Base-by-base conservation (phyloP, 371 early-diverging fungal genomes). In the Mortierella sp. region DNA sequence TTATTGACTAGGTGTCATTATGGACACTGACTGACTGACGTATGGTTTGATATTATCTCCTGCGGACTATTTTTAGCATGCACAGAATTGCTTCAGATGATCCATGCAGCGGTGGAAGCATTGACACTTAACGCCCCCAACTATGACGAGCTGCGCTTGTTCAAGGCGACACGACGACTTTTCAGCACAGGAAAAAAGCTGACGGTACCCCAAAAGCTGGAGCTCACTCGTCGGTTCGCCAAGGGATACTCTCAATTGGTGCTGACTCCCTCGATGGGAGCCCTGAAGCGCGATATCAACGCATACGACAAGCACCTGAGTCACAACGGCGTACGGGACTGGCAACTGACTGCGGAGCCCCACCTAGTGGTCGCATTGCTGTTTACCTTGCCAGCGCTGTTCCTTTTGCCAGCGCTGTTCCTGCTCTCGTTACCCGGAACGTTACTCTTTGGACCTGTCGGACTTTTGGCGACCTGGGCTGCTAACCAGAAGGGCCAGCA, bases 401-500 rank as follows among this genome's bases (percentile, higher is more conserved):
- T 86, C 37, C 67, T 81, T 1, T 48, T 86, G 11, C 74, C 79
- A 16, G 11, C 58, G 10, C 40, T 80, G 58, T 80, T 85, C 66
- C 16, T 82, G n/a, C 55, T 82, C 22, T 82, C 83, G 26, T 61
- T 82, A 14, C 86, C 86, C 7, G 86, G 86, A 40, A 77, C 85
- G 3, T 41, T 86, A 11, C 66, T 86, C 16, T 86, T 86, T 52
- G 81, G 76, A 40, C 79, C 85, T 1, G 82, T 82, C 24, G 86
- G 85, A 11, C 63, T 86, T 9, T 58, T 81, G 53, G 86, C 86
- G 39, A 68, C 72, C 7, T 79, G 77, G 71, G 86, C 77, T 9
- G 86, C 82, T 11, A 86, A 86, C 13, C 71, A 74, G 31, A 85
- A 86, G 43, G 86, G 86, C n/a, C 70, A 73, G 29, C 76, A 85